phyloP scores from a whole-genome alignment of 1,284 basidiomycete genomes.

The Cutaneotrichosporon cavernicola region DNA sequence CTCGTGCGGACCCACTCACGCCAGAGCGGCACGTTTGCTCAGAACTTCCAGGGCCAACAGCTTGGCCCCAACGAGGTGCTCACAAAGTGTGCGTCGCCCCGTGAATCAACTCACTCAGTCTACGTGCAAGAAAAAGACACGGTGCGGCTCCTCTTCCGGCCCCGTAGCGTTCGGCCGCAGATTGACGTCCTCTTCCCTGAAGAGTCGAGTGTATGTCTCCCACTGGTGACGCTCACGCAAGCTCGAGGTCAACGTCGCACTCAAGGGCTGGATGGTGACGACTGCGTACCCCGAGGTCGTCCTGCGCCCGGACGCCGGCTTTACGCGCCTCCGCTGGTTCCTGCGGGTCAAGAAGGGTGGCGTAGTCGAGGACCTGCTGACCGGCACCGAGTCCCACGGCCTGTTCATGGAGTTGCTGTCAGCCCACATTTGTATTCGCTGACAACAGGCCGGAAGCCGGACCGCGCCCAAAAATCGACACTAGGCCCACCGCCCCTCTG shows the following conservation, averaged over 20 bases:
- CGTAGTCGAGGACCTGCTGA: conserved; percentile 44
- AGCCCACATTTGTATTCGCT: conserved; percentile 10
- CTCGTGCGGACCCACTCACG: background rate
- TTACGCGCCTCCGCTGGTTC: conserved; percentile 45
- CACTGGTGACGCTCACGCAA: conserved; percentile 11
- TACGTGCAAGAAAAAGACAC: conserved; percentile 40
- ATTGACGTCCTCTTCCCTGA: conserved; percentile 44
- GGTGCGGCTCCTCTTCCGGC: conserved; percentile 45
- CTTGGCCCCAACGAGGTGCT: conserved; percentile 44
- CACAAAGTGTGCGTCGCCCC: conserved; percentile 36
- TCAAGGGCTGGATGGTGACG: conserved; percentile 47
- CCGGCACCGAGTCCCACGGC: conserved; percentile 39
- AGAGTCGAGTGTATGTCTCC: conserved; percentile 36
- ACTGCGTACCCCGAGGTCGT: conserved; percentile 43
- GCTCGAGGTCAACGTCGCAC: conserved; percentile 43
- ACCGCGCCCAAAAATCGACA: conserved; percentile 20
- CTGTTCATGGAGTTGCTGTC: conserved; percentile 46
- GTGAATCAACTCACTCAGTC: background rate
- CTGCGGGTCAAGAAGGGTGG: conserved; percentile 40
- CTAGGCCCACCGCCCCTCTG: conserved; percentile 35
- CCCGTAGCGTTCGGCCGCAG: conserved; percentile 38
- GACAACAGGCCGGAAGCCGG: conserved; percentile 8
- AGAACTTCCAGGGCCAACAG: conserved; percentile 40
- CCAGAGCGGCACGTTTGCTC: conserved; percentile 37
- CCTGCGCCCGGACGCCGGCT: conserved; percentile 31